Conservation (phyloP, 2,329 filamentous ascomycete species). For the Cordyceps farinosa region DNA sequence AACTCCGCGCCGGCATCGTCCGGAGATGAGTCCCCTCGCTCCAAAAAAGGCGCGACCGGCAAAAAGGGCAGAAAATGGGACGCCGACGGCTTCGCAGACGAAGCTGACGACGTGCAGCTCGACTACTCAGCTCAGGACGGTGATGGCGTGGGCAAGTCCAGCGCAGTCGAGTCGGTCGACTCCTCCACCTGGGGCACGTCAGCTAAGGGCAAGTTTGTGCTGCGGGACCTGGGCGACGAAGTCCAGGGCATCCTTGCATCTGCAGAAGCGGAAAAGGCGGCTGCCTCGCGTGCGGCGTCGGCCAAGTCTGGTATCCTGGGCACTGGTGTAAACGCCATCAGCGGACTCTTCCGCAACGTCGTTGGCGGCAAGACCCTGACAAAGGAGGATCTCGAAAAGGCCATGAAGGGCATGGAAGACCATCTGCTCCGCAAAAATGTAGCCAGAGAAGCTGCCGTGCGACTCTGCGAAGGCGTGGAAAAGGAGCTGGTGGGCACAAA, state of each 20-base stretch:
- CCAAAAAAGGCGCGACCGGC: constrained; percentile 56
- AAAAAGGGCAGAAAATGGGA: constrained; percentile 95
- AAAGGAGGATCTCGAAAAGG: constrained; percentile 83
- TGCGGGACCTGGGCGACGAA: constrained; percentile 91
- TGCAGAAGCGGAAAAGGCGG: constrained; percentile 63
- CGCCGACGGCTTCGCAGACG: constrained; percentile 80
- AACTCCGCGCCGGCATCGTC: constrained; percentile 68
- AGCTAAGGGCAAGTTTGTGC: constrained; percentile 84
- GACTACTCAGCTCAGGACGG: constrained; percentile 75
- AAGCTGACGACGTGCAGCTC: constrained; percentile 73
- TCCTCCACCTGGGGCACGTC: constrained; percentile 82
- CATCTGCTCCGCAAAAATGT: constrained; percentile 95
- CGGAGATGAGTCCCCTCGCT: constrained; percentile 69
- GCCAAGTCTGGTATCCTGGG: constrained; percentile 65
- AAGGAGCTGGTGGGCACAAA: constrained; percentile 85
- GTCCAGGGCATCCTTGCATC: constrained; percentile 83
- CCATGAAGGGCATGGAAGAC: constrained; percentile 93
- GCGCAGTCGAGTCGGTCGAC: constrained; percentile 69
- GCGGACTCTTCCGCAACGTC: constrained; percentile 88
- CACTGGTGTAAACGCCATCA: constrained; percentile 75
- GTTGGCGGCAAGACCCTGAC: constrained; percentile 92
- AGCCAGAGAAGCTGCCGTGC: constrained; percentile 85
- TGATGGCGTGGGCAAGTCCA: constrained; percentile 47
- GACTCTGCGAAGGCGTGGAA: constrained; percentile 87
- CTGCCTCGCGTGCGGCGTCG: constrained; percentile 43